These are phyloP conservation scores for Ophiostoma australiae DNA, from an alignment of 2,329 filamentous ascomycete species.

Conservation along the genomic window DNA sequence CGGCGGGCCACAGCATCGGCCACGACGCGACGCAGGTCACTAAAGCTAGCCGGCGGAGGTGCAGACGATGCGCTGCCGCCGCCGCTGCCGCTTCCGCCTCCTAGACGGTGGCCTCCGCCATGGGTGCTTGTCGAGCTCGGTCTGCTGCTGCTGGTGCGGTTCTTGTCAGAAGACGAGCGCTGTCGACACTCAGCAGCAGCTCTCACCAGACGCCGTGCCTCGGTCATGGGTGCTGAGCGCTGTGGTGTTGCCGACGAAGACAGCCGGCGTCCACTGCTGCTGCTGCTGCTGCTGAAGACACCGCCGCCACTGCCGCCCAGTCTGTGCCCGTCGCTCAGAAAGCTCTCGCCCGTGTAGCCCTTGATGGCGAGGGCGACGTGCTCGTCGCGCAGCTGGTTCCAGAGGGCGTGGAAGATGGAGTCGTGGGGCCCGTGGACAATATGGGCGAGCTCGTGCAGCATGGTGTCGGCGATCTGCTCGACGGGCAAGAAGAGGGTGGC, in stretches of 20 bases:
- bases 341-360: slow-evolving; percentile 87
- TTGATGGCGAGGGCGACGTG: slow-evolving; percentile 69
- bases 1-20: slow-evolving; percentile 66
- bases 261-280: not conserved
- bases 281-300: slow-evolving; percentile 23
- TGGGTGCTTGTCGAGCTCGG: slow-evolving; percentile 50
- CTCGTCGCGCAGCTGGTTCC: slow-evolving; percentile 85
- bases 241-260: not conserved
- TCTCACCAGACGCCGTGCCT: slow-evolving; percentile 69
- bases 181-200: slow-evolving; percentile 66
- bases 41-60: slow-evolving; percentile 36
- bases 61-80: slow-evolving; percentile 31
- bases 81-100: slow-evolving; percentile 43
- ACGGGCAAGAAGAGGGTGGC: slow-evolving; percentile 71
- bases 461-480: slow-evolving; percentile 79
- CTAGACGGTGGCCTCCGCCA: slow-evolving; percentile 62
- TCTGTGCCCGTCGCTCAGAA: slow-evolving; percentile 67
- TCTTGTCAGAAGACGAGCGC: slow-evolving; percentile 29
- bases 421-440: slow-evolving; percentile 82
- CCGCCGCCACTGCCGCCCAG: slow-evolving; percentile 60
- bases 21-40: slow-evolving; percentile 68
- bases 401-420: slow-evolving; percentile 73
- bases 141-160: not conserved
- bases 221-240: slow-evolving; percentile 57
- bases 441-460: slow-evolving; percentile 92